phyloP scores from a whole-genome alignment of 192 early-diverging fungal species.

The Linnemannia hyalina region DNA sequence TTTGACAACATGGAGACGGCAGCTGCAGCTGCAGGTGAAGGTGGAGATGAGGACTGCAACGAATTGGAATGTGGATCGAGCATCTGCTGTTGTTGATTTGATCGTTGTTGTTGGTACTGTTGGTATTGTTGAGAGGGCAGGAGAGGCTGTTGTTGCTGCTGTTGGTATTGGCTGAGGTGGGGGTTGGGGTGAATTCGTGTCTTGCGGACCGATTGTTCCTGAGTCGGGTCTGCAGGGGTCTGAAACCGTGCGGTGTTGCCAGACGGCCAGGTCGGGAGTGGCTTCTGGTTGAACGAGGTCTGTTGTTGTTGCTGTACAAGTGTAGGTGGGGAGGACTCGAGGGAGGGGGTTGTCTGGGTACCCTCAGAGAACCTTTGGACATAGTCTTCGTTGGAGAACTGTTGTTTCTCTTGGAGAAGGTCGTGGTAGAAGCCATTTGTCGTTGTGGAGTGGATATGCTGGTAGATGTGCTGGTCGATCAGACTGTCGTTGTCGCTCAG shows the following conservation, averaged over 20 bases:
- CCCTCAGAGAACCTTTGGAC: conserved; percentile 28
- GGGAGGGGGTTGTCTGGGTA: conserved; percentile 18
- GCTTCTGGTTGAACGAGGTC: not conserved
- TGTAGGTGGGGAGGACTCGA: not conserved
- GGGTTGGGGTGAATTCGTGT: not conserved
- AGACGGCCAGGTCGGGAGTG: conserved; percentile 29
- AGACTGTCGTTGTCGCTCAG: not conserved
- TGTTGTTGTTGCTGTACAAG: conserved; percentile 1
- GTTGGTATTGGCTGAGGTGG: not conserved
- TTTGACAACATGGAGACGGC: conserved; percentile 6
- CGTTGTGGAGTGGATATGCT: not conserved
- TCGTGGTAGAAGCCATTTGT: conserved; percentile 26
- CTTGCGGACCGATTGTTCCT: conserved; percentile 6
- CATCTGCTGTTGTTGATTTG: conserved; percentile 5
- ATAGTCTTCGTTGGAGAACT: not conserved
- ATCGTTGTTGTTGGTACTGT: conserved; percentile 4
- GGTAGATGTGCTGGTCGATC: not conserved
- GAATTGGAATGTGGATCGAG: conserved; percentile 30
- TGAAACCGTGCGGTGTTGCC: conserved; percentile 28
- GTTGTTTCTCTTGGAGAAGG: conserved; percentile 7
- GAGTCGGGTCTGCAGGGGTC: conserved; percentile 1
- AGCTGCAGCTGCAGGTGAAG: conserved; percentile 18
- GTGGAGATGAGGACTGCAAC: not conserved
- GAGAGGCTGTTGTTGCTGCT: conserved; percentile 15
- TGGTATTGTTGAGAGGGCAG: not conserved